Base-by-base conservation (phyloP, 2,329 filamentous ascomycete species). In the Pseudogymnoascus sp. region DNA sequence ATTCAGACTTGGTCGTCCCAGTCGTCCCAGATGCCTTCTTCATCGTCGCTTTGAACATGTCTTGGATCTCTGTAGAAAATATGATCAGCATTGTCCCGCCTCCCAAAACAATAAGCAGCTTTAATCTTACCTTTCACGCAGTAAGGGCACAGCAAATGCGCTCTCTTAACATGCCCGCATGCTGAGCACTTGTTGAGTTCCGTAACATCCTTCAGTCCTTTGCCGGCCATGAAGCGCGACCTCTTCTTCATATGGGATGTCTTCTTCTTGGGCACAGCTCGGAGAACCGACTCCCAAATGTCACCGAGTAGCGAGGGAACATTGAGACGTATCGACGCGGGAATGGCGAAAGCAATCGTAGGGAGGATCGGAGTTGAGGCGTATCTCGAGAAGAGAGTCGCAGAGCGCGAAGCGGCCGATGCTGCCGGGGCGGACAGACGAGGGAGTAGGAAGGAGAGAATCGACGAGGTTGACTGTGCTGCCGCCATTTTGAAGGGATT, bases 181-280 rank as follows among this genome's bases (percentile, higher is more conserved):
- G 87, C 90, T 0, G 93, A 90, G 74, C 95, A 99, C 73, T 86
- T 90, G 79, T 92, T 96, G 69, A 99, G 78, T 62, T 85, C 84
- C 67, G 89, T 95, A 64, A 96, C 87, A 74, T 99, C 95, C 78
- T 96, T 90, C 70, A 99, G 77, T 50, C 88, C 93, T 79, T 99
- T 99, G 72, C 95, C 95, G 23, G 93, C 93, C 88, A 97, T 89
- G 74, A 96, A 92, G 71, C 96, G 86, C 73, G 92, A 88, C 70
- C 95, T 85, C 82, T 92, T 96, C 81, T 95, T 96, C 81, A 91
- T 91, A 76, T 99, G 91, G 44, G 93, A 97, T 36, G 92, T 96
- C 84, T 97, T 99, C 81, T 96, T 97, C 84, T 99, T 99, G 4
- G 95, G 95, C 14, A 97, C 95, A 1, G 95, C 95, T 68, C 88